These are phyloP conservation scores for Aspergillus fumigatiaffinis DNA, from an alignment of 2,329 filamentous ascomycete species.

Conservation along the genomic window DNA sequence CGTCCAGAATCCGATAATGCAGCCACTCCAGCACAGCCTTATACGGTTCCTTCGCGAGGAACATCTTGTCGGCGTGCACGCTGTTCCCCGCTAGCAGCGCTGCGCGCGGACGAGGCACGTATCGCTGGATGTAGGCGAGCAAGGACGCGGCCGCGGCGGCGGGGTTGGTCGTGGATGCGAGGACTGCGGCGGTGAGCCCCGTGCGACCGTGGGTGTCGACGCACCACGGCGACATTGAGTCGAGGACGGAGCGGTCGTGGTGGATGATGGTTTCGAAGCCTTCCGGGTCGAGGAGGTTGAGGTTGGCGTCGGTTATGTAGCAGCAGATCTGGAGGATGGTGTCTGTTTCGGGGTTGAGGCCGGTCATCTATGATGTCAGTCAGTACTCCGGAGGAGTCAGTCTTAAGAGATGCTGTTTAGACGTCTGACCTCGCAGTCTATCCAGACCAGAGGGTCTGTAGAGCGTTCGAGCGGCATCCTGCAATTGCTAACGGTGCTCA, in stretches of 20 bases:
- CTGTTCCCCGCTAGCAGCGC: conserved; percentile 87
- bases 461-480: conserved; percentile 48
- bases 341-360: conserved; percentile 62
- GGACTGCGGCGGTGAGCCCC: conserved; percentile 75
- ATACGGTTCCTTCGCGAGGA: conserved; percentile 73
- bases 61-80: conserved; percentile 83
- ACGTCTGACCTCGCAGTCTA: conserved; percentile 64
- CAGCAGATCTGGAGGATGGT: conserved; percentile 89
- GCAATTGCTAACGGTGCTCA: neutral
- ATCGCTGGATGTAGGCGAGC: conserved; percentile 70
- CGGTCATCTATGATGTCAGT: neutral
- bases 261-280: conserved; percentile 81
- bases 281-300: conserved; percentile 68
- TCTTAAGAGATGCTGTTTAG: neutral
- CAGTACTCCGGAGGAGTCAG: neutral
- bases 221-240: conserved; percentile 87
- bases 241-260: conserved; percentile 65
- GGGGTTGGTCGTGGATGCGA: conserved; percentile 68
- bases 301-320: conserved; percentile 77
- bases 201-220: conserved; percentile 70
- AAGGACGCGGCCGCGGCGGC: conserved; percentile 68
- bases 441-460: conserved; percentile 73
- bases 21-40: conserved; percentile 68
- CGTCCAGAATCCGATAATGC: conserved; percentile 87
- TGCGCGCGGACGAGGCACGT: conserved; percentile 62